These are phyloP conservation scores for Aspergillus incahuasiensis DNA, from an alignment of 495 filamentous ascomycete species.

Conservation along the genomic window DNA sequence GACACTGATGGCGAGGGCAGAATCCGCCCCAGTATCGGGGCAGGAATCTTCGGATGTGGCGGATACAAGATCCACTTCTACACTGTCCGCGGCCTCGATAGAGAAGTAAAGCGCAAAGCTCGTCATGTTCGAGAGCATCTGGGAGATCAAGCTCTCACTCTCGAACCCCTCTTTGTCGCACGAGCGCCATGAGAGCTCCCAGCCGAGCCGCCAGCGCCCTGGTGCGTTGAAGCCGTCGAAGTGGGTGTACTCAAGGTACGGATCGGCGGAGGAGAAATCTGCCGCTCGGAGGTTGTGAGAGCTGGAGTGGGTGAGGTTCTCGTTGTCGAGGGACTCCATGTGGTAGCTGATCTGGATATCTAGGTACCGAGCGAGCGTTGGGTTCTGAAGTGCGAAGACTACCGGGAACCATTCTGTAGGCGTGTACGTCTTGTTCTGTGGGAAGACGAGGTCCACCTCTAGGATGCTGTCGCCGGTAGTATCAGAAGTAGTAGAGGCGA, in stretches of 20 bases:
- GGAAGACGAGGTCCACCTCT: conserved; percentile 37
- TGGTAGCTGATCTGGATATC: conserved; percentile 10
- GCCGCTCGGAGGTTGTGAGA: not conserved
- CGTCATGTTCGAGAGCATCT: no score
- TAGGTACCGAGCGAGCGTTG: conserved; percentile 18
- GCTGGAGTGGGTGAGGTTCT: not conserved
- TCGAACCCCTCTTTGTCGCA: no score
- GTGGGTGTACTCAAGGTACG: not conserved
- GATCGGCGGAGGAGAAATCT: not conserved
- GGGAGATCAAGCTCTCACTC: no score
- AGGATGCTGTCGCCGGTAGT: conserved; percentile 7
- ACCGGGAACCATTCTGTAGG: conserved; percentile 28
- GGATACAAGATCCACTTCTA: no score
- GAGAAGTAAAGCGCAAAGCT: no score
- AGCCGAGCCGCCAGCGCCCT: no score
- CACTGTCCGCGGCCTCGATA: no score
- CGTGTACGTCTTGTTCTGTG: conserved; percentile 39
- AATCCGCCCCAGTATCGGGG: no score
- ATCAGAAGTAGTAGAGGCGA: not conserved
- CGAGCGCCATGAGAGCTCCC: no score
- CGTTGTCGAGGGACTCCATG: conserved; percentile 3
- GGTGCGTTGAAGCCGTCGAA: not conserved
- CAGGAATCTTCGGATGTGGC: no score
- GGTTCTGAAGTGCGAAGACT: conserved; percentile 37
- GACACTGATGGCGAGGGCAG: no score